Conservation (phyloP, 2,329 filamentous ascomycete genomes). For the Aureobasidium sp. region DNA sequence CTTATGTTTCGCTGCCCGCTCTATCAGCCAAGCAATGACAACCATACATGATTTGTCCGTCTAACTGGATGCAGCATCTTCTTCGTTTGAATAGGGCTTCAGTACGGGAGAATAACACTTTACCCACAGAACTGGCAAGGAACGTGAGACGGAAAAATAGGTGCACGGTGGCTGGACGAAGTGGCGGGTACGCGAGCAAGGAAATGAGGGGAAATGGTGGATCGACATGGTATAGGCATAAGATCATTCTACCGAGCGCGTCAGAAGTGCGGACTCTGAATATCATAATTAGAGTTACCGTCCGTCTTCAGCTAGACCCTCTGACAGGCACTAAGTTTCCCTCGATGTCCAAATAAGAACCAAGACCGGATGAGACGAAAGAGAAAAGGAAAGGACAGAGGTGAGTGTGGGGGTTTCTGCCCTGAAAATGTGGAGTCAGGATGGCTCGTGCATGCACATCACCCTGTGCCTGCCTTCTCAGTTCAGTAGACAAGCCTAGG, state of each 20-base stretch:
- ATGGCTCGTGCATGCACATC: slow-evolving; percentile 5
- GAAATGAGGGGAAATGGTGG: slow-evolving; percentile 11
- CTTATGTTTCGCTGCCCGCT: not conserved
- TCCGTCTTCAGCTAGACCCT: no score
- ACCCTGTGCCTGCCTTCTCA: not conserved
- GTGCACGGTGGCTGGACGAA: slow-evolving; percentile 1
- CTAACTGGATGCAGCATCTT: not conserved
- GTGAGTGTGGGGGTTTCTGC: slow-evolving; percentile 1
- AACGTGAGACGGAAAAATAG: slow-evolving; percentile 8
- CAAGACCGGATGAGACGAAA: not conserved
- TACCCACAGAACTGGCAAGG: not conserved
- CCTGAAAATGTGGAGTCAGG: not conserved
- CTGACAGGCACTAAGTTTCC: no score
- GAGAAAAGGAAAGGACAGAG: not conserved
- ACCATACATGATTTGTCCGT: not conserved
- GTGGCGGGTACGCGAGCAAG: not conserved
- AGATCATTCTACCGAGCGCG: not conserved
- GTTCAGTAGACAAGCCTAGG: no score
- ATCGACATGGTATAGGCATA: slow-evolving; percentile 1
- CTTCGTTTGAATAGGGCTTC: not conserved
- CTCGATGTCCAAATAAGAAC: not conserved
- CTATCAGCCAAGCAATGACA: not conserved
- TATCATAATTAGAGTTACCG: no score
- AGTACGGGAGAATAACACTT: slow-evolving; percentile 9
- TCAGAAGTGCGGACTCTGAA: no score